phyloP scores from a whole-genome alignment of 306 rosid genomes.

The Prunus fruticosa region DNA sequence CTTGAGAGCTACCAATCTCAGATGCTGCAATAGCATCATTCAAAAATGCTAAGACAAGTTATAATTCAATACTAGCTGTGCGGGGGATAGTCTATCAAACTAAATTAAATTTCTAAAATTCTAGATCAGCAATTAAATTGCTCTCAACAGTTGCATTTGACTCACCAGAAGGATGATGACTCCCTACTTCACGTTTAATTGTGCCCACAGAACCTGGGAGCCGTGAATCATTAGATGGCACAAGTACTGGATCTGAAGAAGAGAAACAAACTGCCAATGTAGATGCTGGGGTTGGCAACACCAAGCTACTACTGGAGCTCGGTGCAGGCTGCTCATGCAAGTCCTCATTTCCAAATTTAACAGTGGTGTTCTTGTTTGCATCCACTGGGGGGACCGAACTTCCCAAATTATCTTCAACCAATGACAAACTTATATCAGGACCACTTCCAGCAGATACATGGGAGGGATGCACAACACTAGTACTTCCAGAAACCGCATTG shows the following conservation, averaged over 20 bases:
- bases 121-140: constrained; percentile 47
- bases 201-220: constrained; percentile 61
- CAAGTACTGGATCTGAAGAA: constrained; percentile 61
- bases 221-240: constrained; percentile 57
- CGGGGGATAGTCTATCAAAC: not conserved
- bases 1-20: constrained; percentile 50
- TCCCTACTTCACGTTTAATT: constrained; percentile 59
- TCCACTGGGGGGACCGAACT: constrained; percentile 38
- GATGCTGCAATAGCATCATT: constrained; percentile 44
- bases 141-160: constrained; percentile 33
- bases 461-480: constrained; percentile 34
- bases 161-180: constrained; percentile 49
- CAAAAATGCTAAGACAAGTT: not conserved
- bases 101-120: constrained; percentile 4
- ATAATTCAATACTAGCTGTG: constrained; percentile 7
- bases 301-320: constrained; percentile 35
- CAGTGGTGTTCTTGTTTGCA: constrained; percentile 35
- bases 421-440: constrained; percentile 45
- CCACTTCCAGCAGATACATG: constrained; percentile 34
- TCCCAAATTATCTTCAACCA: constrained; percentile 37
- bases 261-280: constrained; percentile 49
- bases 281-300: constrained; percentile 37
- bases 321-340: constrained; percentile 30
- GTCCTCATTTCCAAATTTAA: constrained; percentile 38
- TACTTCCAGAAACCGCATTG: constrained; percentile 44